Percentiles rank a stretch among this genome's conserved stretches.
Conservation (phyloP, 495 filamentous ascomycete genomes). For the Aspergillus steynii region DNA sequence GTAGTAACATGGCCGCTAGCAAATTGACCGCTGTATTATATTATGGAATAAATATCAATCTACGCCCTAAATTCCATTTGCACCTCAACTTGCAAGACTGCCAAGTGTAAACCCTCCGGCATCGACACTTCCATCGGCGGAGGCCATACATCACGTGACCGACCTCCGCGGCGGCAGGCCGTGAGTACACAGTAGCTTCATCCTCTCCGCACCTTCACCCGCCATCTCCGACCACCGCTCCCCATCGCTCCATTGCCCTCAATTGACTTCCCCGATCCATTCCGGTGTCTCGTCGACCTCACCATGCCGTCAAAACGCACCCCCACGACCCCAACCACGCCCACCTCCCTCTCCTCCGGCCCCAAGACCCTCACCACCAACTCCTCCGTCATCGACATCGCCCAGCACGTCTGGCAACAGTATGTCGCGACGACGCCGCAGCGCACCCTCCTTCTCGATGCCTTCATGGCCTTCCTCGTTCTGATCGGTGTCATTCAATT, state of each 20-base stretch:
- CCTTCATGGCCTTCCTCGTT: slow-evolving; percentile 88
- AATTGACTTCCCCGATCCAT: slow-evolving; percentile 3
- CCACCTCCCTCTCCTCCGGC: slow-evolving; percentile 47
- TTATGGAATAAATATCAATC: not conserved
- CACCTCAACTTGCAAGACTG: not conserved
- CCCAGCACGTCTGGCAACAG: slow-evolving; percentile 62
- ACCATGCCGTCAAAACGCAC: slow-evolving; percentile 54
- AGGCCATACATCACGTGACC: slow-evolving; percentile 13
- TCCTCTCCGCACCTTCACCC: slow-evolving; percentile 3
- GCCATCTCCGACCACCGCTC: slow-evolving; percentile 8
- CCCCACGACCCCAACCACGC: slow-evolving; percentile 33
- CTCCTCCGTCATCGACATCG: slow-evolving; percentile 54
- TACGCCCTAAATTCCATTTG: not conserved
- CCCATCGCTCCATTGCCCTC: not conserved
- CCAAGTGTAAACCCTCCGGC: too few relatives aligned
- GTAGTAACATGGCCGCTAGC: not conserved
- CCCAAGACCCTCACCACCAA: slow-evolving; percentile 40
- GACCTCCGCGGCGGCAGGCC: slow-evolving; percentile 7
- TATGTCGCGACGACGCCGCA: slow-evolving; percentile 81
- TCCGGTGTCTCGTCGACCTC: slow-evolving; percentile 39
- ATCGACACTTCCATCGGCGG: too few relatives aligned
- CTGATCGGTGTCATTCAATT: slow-evolving; percentile 88
- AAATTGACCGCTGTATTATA: not conserved
- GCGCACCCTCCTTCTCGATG: slow-evolving; percentile 88
- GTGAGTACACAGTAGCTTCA: slow-evolving; percentile 14